Evolutionary conservation across 225 moss, liverwort and hornwort species (phyloP).

Genomic region (Marchantia polymorpha): DNA sequence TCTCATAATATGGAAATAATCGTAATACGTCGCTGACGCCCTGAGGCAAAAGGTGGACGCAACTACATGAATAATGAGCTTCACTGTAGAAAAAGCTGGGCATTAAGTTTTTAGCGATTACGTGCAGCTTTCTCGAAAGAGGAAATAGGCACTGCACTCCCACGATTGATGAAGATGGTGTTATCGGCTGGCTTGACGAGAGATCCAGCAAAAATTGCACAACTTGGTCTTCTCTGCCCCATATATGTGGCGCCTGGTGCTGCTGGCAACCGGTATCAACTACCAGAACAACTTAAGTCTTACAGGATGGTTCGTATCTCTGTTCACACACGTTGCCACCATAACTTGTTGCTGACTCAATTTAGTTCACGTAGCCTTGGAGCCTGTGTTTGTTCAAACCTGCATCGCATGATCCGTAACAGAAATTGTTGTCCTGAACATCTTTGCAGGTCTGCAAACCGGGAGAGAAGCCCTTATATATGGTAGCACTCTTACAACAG

Average conservation of each 20-base stretch:
- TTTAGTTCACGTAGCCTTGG: not conserved
- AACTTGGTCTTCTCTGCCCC: constrained; percentile 81
- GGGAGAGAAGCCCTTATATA: constrained; percentile 77
- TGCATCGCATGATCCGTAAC: not conserved
- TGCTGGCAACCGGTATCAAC: constrained; percentile 79
- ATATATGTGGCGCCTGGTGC: constrained; percentile 76
- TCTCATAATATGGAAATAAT: too few relatives aligned
- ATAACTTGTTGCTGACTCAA: not conserved
- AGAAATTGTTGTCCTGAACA: not conserved
- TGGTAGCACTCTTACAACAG: constrained; percentile 78
- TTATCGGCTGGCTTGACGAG: constrained; percentile 93
- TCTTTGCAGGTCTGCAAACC: constrained; percentile 74
- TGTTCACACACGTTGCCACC: not conserved
- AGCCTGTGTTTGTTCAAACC: too few relatives aligned
- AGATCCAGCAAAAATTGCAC: constrained; percentile 93
- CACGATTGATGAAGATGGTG: constrained; percentile 89
- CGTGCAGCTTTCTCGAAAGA: constrained; percentile 68
- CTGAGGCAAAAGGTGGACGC: not conserved
- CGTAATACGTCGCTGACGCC: not conserved
- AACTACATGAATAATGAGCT: not conserved
- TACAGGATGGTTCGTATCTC: constrained; percentile 60
- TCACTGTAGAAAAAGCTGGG: not conserved
- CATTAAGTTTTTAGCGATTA: not conserved
- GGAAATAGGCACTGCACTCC: constrained; percentile 67
- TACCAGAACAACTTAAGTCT: constrained; percentile 75